Evolutionary conservation across 495 filamentous ascomycete genomes (phyloP), one percentile per base, ranked within the genome.

Genomic region (Extremus antarcticus): DNA sequence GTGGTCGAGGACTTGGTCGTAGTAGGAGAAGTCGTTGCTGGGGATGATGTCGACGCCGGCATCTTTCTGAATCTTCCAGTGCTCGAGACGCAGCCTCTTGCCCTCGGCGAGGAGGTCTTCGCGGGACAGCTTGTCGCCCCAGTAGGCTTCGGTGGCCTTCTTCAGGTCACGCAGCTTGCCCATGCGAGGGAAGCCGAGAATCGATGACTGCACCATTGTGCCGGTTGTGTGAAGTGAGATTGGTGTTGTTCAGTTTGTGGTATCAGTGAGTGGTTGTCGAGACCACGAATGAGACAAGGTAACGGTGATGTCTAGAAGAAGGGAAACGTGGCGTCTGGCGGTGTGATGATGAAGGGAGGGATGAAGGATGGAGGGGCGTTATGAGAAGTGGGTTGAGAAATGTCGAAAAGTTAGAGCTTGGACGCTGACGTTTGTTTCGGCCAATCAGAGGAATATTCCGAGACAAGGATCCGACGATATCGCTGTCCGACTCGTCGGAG

Each of bases 1-100:
- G 78, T 98, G 92, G 74, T 91, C 88, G 39, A 98, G 86, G 70
- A 98, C 85, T 68, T 98, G 92, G 72, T 98, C 92, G 71, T 98
- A 98, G 78, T 86, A 90, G 58, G 94, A 86, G 70, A 98, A 98
- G 84, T 98, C 92, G 71, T 97, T 97, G 84, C 87, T 92, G 67
- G 92, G 92, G 73, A 98, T 97, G 73, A 88, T 79, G 66, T 95
- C 87, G 68, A 95, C 90, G 68, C 92, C 92, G 65, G 90, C 90
- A 73, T 90, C 82, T 79, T 97, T 92, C 79, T 96, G 92, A 76
- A 97, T 88, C 79, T 94, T 88, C 92, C 92, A 98, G 83, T 98
- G 92, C 66, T 83, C 90, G 54, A 85, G 78, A 78, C 92, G 86
- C 57, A 98, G 87, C 67, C 89, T 81, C 85, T 97, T 96, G 70